Base-by-base conservation (phyloP, 805 yeast species). In the Ogataea corticis region DNA sequence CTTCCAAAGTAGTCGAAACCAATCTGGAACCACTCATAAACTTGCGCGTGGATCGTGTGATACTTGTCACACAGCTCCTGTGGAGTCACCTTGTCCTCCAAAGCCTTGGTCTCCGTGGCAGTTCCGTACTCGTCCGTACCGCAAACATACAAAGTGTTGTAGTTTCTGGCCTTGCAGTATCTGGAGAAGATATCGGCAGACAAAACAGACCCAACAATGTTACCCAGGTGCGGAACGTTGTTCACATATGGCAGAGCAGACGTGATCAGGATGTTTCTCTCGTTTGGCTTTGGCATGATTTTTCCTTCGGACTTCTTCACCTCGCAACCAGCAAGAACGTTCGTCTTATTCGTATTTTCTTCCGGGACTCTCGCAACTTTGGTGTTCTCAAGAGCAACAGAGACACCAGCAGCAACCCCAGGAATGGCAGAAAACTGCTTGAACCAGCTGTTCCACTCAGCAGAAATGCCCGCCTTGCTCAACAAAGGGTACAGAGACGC, bases 41-140 rank as follows among this genome's bases (percentile, higher is more conserved):
- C 94, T 37, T 87, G 87, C 50, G 83, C 77, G 67, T 94, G 99
- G 54, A 94, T 76, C 48, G 77, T 75, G 67, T 89, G 85, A 68
- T 88, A 94, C 67, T 92, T 94, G 67, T 85, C 89, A 76, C 98
- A 94, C 57, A 94, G 75, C 64, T 89, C 85, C 58, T 80, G 73
- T 40, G 99, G 99, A 3, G 96, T 78, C 49, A 87, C 85, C 33
- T 85, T 83, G 62, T 94, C 99, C 66, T 92, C 98, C 41, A 94
- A 71, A 10, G 99, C 99, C 70, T 92, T 94, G 23, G 99, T 94
- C 69, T 94, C 99, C 13, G 99, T 94, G 38, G 99, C 99, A 46
- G 99, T 94, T 65, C 99, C 99, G 65, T 94, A 94, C 71, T 94
- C 99, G 66, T 94, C 99, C 31, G 99, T 94, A 71, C 99, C 99